These are phyloP conservation scores for Termitomyces sp. DNA, from an alignment of 768 basidiomycete species.

Conservation along the genomic window DNA sequence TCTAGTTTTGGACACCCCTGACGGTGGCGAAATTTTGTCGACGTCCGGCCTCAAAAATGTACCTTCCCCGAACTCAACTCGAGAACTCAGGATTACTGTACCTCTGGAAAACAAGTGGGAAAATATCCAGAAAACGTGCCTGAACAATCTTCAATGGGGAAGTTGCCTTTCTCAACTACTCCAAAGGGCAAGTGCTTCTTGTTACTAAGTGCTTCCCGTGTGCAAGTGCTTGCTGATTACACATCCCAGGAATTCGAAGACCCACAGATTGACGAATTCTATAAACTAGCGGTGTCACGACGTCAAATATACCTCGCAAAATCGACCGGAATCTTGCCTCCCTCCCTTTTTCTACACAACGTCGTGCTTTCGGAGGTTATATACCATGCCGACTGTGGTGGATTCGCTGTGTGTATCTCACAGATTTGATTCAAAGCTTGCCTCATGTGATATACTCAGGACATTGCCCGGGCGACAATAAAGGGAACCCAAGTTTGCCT, in stretches of 20 bases:
- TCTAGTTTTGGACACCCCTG: background rate
- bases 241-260: slow-evolving; percentile 3
- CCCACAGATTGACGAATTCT: background rate
- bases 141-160: background rate
- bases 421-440: background rate
- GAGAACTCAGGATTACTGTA: background rate
- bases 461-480: slow-evolving; percentile 14
- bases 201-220: background rate
- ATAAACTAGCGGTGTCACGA: slow-evolving; percentile 6
- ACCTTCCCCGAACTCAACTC: slow-evolving; percentile 2
- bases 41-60: background rate
- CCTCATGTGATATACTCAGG: slow-evolving; percentile 4
- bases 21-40: slow-evolving; percentile 3
- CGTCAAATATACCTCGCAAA: slow-evolving; percentile 14
- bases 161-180: slow-evolving; percentile 8
- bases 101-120: slow-evolving; percentile 3
- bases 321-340: slow-evolving; percentile 14
- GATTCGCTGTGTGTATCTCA: slow-evolving; percentile 20
- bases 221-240: background rate
- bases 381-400: slow-evolving; percentile 17
- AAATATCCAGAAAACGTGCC: background rate
- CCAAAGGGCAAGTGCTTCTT: slow-evolving; percentile 1
- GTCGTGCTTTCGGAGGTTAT: slow-evolving; percentile 1
- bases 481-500: slow-evolving; percentile 12
- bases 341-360: slow-evolving; percentile 16